A percentile compares a stretch with the other conserved stretches of the same genome.
These are phyloP conservation scores for Chromosphaera perkinsii DNA, from an alignment of 208 protist species.

Conservation along the genomic window DNA sequence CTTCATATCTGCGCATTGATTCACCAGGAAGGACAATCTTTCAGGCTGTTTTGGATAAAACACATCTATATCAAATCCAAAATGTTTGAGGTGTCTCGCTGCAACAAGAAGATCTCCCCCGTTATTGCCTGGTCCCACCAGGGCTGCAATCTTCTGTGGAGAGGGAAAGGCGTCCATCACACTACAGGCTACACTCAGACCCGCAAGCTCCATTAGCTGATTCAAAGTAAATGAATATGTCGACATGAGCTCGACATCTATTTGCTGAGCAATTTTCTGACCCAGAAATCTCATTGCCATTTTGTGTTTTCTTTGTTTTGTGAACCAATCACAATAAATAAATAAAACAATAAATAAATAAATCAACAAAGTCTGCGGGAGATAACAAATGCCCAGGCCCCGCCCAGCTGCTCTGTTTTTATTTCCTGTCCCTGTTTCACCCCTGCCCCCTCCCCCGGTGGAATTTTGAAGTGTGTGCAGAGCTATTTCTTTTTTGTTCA, in stretches of 20 bases:
- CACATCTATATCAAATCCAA: constrained; percentile 52
- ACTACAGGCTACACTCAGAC: constrained; percentile 19
- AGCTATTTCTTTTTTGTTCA: too few relatives aligned
- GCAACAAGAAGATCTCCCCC: constrained; percentile 63
- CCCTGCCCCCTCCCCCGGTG: too few relatives aligned
- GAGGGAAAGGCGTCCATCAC: neutral
- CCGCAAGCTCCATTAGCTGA: constrained; percentile 27
- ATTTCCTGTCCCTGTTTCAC: too few relatives aligned
- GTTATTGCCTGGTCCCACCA: constrained; percentile 17
- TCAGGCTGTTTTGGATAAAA: constrained; percentile 51
- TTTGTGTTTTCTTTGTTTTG: too few relatives aligned
- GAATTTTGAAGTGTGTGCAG: too few relatives aligned
- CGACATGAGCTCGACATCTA: constrained; percentile 21
- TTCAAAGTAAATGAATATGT: constrained; percentile 19
- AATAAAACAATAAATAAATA: too few relatives aligned
- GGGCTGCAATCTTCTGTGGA: neutral
- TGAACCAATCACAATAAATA: too few relatives aligned
- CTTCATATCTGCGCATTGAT: neutral
- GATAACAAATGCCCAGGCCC: too few relatives aligned
- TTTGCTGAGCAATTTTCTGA: neutral
- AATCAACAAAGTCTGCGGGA: too few relatives aligned
- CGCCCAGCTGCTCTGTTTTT: too few relatives aligned
- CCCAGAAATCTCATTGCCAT: constrained; percentile 22
- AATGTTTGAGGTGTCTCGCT: constrained; percentile 61
- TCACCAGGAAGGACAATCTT: neutral